Evolutionary conservation across 768 basidiomycete genomes (phyloP), one percentile per base, ranked within the genome.

Genomic region (Royoungia palumana): DNA sequence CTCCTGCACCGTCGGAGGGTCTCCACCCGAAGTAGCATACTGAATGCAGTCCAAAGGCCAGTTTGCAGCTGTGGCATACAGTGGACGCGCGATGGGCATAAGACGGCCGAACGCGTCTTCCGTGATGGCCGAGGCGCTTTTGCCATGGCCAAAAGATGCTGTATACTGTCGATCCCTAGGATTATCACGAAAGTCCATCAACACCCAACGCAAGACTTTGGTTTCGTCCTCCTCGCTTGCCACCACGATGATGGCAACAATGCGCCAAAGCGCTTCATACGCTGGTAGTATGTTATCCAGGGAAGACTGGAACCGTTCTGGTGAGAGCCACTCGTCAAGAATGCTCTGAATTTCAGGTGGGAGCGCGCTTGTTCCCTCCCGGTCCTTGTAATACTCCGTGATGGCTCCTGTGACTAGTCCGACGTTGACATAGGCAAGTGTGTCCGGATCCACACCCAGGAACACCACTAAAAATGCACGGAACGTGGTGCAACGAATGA

Each of bases 251-350:
- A 77, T 58, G 2, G 82, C 81, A 44, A 81, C 68, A 19, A 83
- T 73, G 12, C 81, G 74, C 83, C 83, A 84, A 38, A 83, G 63
- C 0, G 77, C 79, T 58, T 85, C 83, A 70, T 79, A 85, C 1
- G 77, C 65, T 0, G 82, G 82, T 37, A 84, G 72, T 46, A 85
- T 70, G 47, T 72, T 72, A 38, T 82, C 72, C 14, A 83, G 61
- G 0, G 78, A 75, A 37, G 32, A 20, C 16, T 32, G 39, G 41
- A 57, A 49, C 5, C 24, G 49, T 1, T 61, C 54, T 1, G 39
- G 44, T 28, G 75, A 71, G 20, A 83, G 51, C 51, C 82, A 75
- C 2, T 47, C 58, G 3, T 68, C 62, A 19, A 83, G 62, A 41
- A 66, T 65, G 3, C 38, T 6, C 40, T 72, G 71, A 6, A 81